phyloP scores from a whole-genome alignment of 345 rosid species.

The Bruguiera sexangula region DNA sequence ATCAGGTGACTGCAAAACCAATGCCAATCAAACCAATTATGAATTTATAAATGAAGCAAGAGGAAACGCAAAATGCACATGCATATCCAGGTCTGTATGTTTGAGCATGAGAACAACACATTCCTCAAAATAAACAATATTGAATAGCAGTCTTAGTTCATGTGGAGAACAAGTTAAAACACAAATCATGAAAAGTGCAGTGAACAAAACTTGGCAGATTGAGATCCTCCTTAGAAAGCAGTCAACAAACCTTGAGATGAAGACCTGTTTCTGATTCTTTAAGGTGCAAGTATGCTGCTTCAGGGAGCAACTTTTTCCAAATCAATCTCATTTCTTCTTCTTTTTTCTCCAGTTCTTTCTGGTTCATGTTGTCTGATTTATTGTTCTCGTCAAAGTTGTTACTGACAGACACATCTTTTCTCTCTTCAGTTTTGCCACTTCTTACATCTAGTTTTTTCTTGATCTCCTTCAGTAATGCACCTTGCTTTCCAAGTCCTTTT shows the following conservation, averaged over 20 bases:
- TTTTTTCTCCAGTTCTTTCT: conserved; percentile 56
- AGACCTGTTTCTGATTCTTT: conserved; percentile 40
- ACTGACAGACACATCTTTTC: conserved; percentile 47
- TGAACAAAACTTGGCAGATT: conserved; percentile 11
- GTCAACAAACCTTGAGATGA: conserved; percentile 34
- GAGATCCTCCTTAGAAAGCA: conserved; percentile 5
- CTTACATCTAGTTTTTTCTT: conserved; percentile 74
- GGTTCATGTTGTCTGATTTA: conserved; percentile 44
- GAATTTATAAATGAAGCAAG: conserved; percentile 2
- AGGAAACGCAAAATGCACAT: neutral
- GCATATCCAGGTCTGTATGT: neutral
- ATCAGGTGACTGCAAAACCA: conserved; percentile 25
- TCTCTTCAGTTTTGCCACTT: conserved; percentile 57
- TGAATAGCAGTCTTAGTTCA: too few relatives aligned
- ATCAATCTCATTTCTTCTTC: conserved; percentile 56
- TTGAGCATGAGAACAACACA: too few relatives aligned
- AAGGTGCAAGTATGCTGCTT: conserved; percentile 31
- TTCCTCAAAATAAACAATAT: too few relatives aligned
- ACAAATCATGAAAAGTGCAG: neutral
- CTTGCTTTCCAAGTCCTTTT: conserved; percentile 98
- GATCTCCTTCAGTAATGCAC: conserved; percentile 80
- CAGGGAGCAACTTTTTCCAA: conserved; percentile 40
- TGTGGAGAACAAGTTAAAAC: neutral
- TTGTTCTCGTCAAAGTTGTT: conserved; percentile 38
- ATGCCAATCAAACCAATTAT: neutral